Evolutionary conservation across 1,284 basidiomycete species (phyloP).

Genomic region (Moesziomyces parantarcticus): DNA sequence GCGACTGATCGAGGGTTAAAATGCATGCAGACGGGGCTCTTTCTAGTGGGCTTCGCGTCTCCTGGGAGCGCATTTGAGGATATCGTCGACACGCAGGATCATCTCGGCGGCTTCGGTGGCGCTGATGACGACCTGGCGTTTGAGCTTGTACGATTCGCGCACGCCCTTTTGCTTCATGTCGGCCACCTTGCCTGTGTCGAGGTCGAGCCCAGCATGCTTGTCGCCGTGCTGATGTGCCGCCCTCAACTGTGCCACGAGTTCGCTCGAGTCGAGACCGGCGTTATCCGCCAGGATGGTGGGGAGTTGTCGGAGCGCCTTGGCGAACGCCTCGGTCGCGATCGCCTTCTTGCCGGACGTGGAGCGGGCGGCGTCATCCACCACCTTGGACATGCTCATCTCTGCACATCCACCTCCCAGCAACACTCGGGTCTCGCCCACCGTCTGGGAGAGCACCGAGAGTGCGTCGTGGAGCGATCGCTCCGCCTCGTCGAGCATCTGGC

Average conservation of each 20-base stretch:
- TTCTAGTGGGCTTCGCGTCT: constrained; percentile 72
- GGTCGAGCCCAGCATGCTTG: constrained; percentile 86
- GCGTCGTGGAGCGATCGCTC: constrained; percentile 98
- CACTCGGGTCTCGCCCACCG: constrained; percentile 93
- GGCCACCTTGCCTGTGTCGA: constrained; percentile 84
- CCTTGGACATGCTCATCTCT: constrained; percentile 97
- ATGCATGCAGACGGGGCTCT: background rate
- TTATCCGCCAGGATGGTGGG: constrained; percentile 98
- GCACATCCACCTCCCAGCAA: constrained; percentile 96
- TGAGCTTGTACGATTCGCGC: constrained; percentile 97
- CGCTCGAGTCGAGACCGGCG: constrained; percentile 95
- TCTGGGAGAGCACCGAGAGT: constrained; percentile 95
- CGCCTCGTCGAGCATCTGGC: constrained; percentile 99
- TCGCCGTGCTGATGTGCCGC: constrained; percentile 94
- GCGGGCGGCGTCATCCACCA: constrained; percentile 88
- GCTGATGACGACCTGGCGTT: constrained; percentile 90
- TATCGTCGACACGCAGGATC: constrained; percentile 86
- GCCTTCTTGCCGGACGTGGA: constrained; percentile 93
- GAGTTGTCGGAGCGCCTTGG: constrained; percentile 82
- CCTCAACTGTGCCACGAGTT: constrained; percentile 87
- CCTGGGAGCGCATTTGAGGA: constrained; percentile 73
- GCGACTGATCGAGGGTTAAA: too few relatives aligned
- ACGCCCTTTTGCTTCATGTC: constrained; percentile 90
- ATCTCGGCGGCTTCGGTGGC: constrained; percentile 98
- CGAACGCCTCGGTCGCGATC: constrained; percentile 91